Evolutionary conservation across 495 filamentous ascomycete species (phyloP).

Genomic region (Lichenothelia convexa): DNA sequence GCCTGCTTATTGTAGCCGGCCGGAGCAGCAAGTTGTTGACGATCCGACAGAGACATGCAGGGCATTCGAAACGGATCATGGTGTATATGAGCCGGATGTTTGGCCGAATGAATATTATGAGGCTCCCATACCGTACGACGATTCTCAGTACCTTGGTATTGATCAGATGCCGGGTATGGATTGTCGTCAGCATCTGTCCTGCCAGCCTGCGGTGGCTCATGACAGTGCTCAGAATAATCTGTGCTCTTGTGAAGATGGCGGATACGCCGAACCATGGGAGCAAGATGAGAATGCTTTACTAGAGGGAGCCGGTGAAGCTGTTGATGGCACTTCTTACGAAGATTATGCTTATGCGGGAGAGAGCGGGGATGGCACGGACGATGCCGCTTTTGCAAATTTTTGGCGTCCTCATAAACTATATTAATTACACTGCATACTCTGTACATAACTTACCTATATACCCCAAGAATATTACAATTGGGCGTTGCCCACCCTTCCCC

Average conservation of each 20-base stretch:
- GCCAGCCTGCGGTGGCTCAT: too few relatives aligned
- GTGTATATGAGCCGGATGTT: background rate
- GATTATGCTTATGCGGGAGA: too few relatives aligned
- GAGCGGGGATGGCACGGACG: constrained; percentile 2
- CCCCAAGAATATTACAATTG: too few relatives aligned
- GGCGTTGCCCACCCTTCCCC: too few relatives aligned
- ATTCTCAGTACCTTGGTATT: background rate
- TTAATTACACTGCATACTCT: too few relatives aligned
- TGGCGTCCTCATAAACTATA: constrained; percentile 21
- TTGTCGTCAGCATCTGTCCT: too few relatives aligned
- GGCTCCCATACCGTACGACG: background rate
- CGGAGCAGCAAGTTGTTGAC: background rate
- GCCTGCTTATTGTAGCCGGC: background rate
- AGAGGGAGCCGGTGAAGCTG: constrained; percentile 1
- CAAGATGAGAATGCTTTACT: background rate
- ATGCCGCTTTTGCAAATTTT: constrained; percentile 10
- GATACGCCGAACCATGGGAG: background rate
- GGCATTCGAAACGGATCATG: too few relatives aligned
- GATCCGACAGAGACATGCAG: too few relatives aligned
- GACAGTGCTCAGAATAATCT: too few relatives aligned
- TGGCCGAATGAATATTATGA: background rate
- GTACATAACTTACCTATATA: too few relatives aligned
- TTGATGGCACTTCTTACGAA: too few relatives aligned
- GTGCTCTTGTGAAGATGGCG: background rate
- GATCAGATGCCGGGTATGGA: background rate